Evolutionary conservation across 1,284 basidiomycete genomes (phyloP).

Genomic region (Waitea zeae): DNA sequence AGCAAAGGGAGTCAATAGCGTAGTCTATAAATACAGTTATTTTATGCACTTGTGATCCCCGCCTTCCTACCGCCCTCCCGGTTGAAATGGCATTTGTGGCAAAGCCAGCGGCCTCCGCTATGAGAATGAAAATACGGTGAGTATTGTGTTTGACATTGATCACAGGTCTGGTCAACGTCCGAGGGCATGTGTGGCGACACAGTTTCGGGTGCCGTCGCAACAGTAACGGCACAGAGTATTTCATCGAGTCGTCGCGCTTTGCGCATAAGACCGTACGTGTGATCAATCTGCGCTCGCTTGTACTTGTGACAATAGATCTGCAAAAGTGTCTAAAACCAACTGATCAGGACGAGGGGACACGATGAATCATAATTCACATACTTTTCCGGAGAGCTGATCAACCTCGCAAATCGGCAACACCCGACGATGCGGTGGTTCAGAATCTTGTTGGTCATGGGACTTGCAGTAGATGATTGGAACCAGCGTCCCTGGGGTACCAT

Average conservation of each 20-base stretch:
- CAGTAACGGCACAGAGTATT: too few species aligned
- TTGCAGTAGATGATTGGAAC: constrained; percentile 68
- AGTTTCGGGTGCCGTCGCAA: too few species aligned
- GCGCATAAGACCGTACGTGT: constrained; percentile 68
- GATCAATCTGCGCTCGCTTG: constrained; percentile 55
- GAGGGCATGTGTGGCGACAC: not conserved
- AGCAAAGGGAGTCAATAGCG: too few species aligned
- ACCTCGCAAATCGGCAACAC: constrained; percentile 74
- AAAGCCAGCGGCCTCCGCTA: constrained; percentile 21
- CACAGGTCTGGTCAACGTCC: constrained; percentile 13
- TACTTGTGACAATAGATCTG: constrained; percentile 74
- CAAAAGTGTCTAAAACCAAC: constrained; percentile 53
- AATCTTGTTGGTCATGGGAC: constrained; percentile 68
- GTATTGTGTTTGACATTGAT: constrained; percentile 18
- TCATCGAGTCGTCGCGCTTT: constrained; percentile 72
- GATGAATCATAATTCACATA: not conserved
- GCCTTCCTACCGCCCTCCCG: too few species aligned
- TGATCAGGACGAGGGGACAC: constrained; percentile 2
- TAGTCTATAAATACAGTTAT: too few species aligned
- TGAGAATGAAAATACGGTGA: constrained; percentile 22
- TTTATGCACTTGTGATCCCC: too few species aligned
- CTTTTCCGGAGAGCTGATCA: constrained; percentile 28
- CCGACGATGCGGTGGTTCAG: constrained; percentile 30
- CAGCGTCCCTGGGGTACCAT: constrained; percentile 75
- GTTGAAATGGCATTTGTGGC: constrained; percentile 38